These are phyloP conservation scores for Calonectria naviculata DNA, from an alignment of 2,329 filamentous ascomycete species.

Conservation along the genomic window DNA sequence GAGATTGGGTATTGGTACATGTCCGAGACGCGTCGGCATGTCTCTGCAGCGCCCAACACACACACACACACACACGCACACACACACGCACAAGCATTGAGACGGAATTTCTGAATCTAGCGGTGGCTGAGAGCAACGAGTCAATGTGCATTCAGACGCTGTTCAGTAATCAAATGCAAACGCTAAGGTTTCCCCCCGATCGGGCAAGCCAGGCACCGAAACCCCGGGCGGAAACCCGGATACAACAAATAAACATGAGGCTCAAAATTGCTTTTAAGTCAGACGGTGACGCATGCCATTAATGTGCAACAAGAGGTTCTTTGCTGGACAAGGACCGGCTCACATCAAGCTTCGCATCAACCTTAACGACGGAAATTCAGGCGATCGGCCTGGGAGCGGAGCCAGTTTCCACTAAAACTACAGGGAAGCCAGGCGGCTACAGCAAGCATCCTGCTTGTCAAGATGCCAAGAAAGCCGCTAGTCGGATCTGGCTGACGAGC, in stretches of 20 bases:
- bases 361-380: not conserved
- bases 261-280: not conserved
- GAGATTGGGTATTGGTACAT: not conserved
- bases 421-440: not conserved
- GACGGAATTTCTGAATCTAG: no score
- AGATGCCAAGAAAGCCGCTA: not conserved
- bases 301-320: not conserved
- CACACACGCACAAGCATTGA: no score
- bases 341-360: not conserved
- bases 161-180: not conserved
- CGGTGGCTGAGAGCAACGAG: not conserved
- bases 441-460: not conserved
- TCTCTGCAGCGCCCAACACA: not conserved
- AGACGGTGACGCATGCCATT: not conserved
- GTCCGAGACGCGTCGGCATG: not conserved
- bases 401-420: not conserved
- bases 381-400: not conserved
- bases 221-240: not conserved
- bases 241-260: no score
- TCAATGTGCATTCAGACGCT: not conserved
- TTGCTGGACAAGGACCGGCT: not conserved
- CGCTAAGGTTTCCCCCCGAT: not conserved
- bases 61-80: no score
- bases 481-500: not conserved
- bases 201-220: not conserved